phyloP scores from a whole-genome alignment of 2,329 filamentous ascomycete genomes.

The Aureobasidium zeae region DNA sequence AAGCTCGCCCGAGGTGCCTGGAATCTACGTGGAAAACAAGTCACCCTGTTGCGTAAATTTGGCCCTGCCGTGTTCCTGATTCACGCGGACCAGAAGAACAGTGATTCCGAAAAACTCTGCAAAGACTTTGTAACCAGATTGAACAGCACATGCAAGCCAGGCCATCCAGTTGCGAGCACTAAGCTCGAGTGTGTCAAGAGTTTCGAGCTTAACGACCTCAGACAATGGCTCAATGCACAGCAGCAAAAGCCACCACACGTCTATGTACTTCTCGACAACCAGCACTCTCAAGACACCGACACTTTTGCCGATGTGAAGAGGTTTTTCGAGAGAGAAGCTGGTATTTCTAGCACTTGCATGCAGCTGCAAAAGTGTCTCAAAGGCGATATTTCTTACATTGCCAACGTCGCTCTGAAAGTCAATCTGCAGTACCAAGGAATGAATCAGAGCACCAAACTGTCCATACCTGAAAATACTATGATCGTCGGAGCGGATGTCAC shows the following conservation, averaged over 20 bases:
- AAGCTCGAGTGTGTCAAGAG: background rate
- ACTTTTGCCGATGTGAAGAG: background rate
- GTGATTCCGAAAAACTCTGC: background rate
- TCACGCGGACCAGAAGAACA: background rate
- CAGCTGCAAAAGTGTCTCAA: no score
- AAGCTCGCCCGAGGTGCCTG: background rate
- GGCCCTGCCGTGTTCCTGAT: background rate
- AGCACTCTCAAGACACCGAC: background rate
- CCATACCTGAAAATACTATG: conserved; percentile 25
- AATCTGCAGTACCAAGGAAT: conserved; percentile 13
- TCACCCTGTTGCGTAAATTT: background rate
- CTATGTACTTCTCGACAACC: background rate
- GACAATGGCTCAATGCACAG: no score
- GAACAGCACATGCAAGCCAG: background rate
- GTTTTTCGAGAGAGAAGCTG: background rate
- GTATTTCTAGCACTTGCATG: background rate
- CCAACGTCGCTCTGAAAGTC: conserved; percentile 17
- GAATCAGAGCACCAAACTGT: conserved; percentile 5
- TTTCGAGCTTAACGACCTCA: background rate
- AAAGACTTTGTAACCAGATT: background rate
- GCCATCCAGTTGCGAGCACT: background rate
- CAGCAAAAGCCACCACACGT: no score
- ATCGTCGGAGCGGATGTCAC: conserved; percentile 37
- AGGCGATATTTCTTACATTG: no score
- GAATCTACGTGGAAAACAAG: background rate